Conservation (phyloP, 768 basidiomycete genomes). For the Termitomyces sp. region DNA sequence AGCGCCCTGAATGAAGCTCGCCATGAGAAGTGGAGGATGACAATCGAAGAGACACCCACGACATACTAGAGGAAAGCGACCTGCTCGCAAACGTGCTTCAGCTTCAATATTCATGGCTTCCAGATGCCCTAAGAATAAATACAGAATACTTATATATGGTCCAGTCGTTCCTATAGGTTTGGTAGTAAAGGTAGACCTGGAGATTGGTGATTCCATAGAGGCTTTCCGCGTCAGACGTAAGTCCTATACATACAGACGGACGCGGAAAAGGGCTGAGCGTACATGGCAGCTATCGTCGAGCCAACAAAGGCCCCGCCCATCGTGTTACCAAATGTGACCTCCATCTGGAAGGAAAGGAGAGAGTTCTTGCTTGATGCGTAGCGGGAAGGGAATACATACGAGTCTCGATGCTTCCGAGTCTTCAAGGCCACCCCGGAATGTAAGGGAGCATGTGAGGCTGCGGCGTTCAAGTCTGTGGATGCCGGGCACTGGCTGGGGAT, state of each 20-base stretch:
- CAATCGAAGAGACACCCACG: neutral
- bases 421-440: neutral
- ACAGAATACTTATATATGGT: conserved; percentile 17
- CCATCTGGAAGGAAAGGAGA: neutral
- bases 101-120: neutral
- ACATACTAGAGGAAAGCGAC: conserved; percentile 19
- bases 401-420: neutral
- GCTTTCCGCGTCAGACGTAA: neutral
- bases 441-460: neutral
- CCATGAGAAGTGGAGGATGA: neutral
- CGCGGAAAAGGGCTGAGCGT: conserved; percentile 5
- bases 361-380: neutral
- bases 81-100: neutral
- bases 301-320: conserved; percentile 25
- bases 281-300: conserved; percentile 22
- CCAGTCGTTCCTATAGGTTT: conserved; percentile 19
- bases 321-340: conserved; percentile 20
- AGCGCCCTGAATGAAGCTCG: conserved; percentile 6
- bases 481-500: too few relatives aligned
- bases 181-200: conserved; percentile 20
- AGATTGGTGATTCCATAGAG: conserved; percentile 19
- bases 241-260: too few relatives aligned
- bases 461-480: too few relatives aligned
- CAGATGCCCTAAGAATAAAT: neutral
- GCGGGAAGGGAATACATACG: neutral